Evolutionary conservation across 2,329 filamentous ascomycete genomes (phyloP).

Genomic region (Pestalotiopsis sp.): DNA sequence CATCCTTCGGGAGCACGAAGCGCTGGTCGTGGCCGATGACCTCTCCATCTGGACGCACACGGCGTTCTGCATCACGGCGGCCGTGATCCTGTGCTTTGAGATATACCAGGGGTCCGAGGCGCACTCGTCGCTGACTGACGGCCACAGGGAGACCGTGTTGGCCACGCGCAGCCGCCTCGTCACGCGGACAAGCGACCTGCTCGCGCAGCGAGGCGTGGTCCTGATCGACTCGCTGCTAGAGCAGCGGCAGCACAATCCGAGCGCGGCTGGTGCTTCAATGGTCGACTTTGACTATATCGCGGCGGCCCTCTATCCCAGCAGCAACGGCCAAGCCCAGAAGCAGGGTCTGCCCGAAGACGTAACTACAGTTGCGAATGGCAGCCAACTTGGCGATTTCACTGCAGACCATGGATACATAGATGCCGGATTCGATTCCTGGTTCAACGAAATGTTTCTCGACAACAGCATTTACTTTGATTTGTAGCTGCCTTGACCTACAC

Average conservation of each 20-base stretch:
- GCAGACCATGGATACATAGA: not conserved
- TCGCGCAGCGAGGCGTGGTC: not conserved
- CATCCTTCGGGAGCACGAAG: not conserved
- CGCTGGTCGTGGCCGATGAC: not conserved
- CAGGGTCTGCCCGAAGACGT: not conserved
- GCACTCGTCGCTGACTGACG: not conserved
- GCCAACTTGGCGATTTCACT: not conserved
- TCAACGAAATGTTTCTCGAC: constrained; percentile 1
- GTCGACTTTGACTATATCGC: not conserved
- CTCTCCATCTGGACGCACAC: constrained; percentile 7
- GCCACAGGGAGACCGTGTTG: not conserved
- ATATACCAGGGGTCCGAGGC: not conserved
- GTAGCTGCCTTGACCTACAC: not conserved
- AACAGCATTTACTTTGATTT: not conserved
- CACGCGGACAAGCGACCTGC: not conserved
- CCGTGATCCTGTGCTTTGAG: constrained; percentile 4
- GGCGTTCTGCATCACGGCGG: constrained; percentile 1
- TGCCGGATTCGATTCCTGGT: not conserved
- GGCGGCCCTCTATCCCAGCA: not conserved
- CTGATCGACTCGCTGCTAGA: not conserved
- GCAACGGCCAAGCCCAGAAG: not conserved
- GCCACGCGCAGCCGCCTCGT: not conserved
- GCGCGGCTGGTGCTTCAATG: not conserved
- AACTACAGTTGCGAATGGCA: not conserved
- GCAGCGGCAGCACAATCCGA: not conserved